Percentiles rank a stretch among this genome's conserved stretches.
phyloP scores from a whole-genome alignment of 768 basidiomycete species.

The Psilocybe sp. region DNA sequence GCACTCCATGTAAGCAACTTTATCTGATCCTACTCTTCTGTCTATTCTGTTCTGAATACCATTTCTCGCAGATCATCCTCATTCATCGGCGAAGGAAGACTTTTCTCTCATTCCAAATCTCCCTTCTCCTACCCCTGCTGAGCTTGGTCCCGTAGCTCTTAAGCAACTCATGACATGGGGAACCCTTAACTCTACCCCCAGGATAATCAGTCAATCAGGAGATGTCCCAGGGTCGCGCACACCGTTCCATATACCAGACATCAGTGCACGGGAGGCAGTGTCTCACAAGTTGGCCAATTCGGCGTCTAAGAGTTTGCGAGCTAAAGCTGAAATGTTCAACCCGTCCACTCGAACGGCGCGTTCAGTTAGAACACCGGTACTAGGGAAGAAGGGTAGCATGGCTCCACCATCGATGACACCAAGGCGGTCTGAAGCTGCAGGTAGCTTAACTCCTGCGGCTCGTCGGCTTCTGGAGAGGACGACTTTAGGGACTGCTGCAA shows the following conservation, averaged over 20 bases:
- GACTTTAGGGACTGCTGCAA: constrained; percentile 60
- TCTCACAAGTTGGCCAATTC: constrained; percentile 79
- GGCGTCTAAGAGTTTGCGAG: constrained; percentile 78
- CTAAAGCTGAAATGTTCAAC: constrained; percentile 66
- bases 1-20: constrained; percentile 74
- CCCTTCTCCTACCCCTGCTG: constrained; percentile 82
- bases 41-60: constrained; percentile 8
- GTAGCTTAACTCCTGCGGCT: constrained; percentile 85
- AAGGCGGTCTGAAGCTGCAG: constrained; percentile 65
- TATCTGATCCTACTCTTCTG: background rate
- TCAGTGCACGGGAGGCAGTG: constrained; percentile 76
- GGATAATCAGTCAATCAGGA: constrained; percentile 51
- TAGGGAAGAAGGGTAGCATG: constrained; percentile 59
- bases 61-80: constrained; percentile 52
- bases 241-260: constrained; percentile 77
- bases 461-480: constrained; percentile 71
- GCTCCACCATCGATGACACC: constrained; percentile 81
- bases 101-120: constrained; percentile 82
- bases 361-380: constrained; percentile 23
- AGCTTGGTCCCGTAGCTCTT: constrained; percentile 78
- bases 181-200: constrained; percentile 87
- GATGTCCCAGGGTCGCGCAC: constrained; percentile 51
- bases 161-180: constrained; percentile 99
- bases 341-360: constrained; percentile 35
- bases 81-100: constrained; percentile 47